Conservation (phyloP, 139 green algal genomes). For the Chlorella sp. region DNA sequence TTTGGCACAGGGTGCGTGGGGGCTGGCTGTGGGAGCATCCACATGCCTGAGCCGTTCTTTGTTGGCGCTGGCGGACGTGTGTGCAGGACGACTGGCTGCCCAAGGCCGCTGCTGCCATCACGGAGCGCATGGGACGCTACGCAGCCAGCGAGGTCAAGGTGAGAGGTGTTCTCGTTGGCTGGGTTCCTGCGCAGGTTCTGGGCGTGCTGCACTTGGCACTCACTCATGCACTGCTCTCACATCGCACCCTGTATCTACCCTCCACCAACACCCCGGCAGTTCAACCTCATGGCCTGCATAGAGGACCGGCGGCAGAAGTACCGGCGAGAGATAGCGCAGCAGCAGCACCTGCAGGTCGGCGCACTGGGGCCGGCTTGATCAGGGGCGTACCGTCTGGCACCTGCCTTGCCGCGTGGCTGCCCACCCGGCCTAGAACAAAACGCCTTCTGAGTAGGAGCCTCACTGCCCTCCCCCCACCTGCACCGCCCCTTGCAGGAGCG, state of each 20-base stretch:
- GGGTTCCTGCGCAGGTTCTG: too few species aligned
- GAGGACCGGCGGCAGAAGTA: slow-evolving; percentile 55
- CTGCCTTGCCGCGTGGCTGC: too few species aligned
- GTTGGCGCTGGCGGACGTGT: too few species aligned
- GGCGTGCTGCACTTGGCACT: too few species aligned
- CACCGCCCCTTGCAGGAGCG: not conserved
- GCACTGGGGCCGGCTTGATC: not conserved
- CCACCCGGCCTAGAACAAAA: too few species aligned
- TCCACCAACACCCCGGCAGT: slow-evolving; percentile 43
- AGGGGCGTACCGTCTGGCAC: too few species aligned
- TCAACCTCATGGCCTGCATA: slow-evolving; percentile 98
- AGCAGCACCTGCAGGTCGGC: slow-evolving; percentile 40
- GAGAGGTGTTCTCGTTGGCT: too few species aligned
- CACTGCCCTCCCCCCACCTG: not conserved
- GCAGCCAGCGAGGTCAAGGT: slow-evolving; percentile 85
- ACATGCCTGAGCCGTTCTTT: too few species aligned
- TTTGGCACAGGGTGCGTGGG: too few species aligned
- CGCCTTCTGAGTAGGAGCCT: too few species aligned
- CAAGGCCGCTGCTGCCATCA: slow-evolving; percentile 51
- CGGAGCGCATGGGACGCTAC: slow-evolving; percentile 90
- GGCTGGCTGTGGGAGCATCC: too few species aligned
- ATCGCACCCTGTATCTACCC: not conserved
- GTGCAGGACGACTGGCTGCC: slow-evolving; percentile 84
- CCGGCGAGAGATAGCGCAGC: slow-evolving; percentile 6
- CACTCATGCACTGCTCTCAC: too few species aligned